Base-by-base conservation (phyloP, 2,329 filamentous ascomycete species). In the Beauveria pseudobassiana region DNA sequence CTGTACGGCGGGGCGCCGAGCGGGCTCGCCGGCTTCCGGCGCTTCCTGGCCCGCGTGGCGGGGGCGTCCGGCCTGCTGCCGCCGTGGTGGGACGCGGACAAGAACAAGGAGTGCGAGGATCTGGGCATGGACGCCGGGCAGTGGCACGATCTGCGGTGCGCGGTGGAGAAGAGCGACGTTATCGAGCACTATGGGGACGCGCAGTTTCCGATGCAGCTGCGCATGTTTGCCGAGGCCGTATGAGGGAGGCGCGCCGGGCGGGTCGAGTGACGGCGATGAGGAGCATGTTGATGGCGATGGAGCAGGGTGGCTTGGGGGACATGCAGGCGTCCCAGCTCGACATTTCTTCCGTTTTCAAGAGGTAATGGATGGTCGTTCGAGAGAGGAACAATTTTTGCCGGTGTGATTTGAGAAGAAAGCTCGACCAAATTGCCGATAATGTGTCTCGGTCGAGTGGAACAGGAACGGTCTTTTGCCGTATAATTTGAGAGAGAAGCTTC, bases 121-220 rank as follows among this genome's bases (percentile, higher is more conserved):
- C 55, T 76, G 0, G 77, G 73, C 1, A 69, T 73, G 67, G 63
- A 64, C 24, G 14, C 43, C 2, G 50, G 20, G 2, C 49, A 69
- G 38, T 77, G 74, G 72, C 65, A 67, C 22, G 46, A 63, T 16
- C 64, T 78, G 24, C 26, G 26, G 12, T 2, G 18, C 5, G 63
- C 64, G 3, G 66, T 74, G 1, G 64, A 69, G 5, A 78, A 77
- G 67, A 52, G 51, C 14, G 71, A 74, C 49, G 68, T 81, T 38
- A 70, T 72, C 6, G 70, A 77, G 24, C 72, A 77, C 54, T 82
- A 82, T 53, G 73, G 73, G 3, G 74, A 82, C 54, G 5, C 59
- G 0, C 66, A 65, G 2, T 80, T 81, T 63, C 76, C 79, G 2
- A 80, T 81, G 77, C 77, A 82, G 71, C 69, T 83, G 54, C 73